Evolutionary conservation across 495 filamentous ascomycete genomes (phyloP), one percentile per base, ranked within the genome.

Genomic region (Penicillium dipodomyicola): DNA sequence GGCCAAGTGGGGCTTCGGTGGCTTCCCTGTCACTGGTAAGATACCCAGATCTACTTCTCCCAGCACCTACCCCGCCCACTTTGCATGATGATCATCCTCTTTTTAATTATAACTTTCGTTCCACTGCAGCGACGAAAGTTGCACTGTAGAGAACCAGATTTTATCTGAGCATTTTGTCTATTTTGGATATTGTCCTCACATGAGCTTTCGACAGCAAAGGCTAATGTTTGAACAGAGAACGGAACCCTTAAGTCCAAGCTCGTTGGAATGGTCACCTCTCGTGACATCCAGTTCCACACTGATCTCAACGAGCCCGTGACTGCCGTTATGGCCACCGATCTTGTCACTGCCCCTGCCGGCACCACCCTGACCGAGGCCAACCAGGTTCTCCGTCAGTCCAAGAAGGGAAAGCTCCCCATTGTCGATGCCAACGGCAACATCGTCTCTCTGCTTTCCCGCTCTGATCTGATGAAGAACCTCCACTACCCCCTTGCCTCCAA

Each of bases 401-500:
- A 97, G 85, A 99, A 97, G 80, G 94, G 94, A 75, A 99, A 99
- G 79, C 86, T 99, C 45, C 94, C 95, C 39, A 96, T 97, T 59
- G 87, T 99, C 32, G 95, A 99, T 72, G 72, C 82, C 37, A 76
- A 87, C 27, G 88, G 87, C 57, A 96, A 96, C 77, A 83, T 97
- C 23, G 86, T 96, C 41, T 94, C 94, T 30, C 87, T 99, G 70
- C 90, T 99, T 63, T 96, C 92, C 25, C 90, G 94, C 67, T 95
- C 92, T 54, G 94, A 99, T 76, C 78, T 99, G 72, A 97, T 92
- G 81, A 99, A 99, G 83, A 99, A 99, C 75, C 83, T 97, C 12
- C 87, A 97, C 77, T 99, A 92, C 75, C 94, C 94, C 40, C 81
- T 96, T 53, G 94, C 94, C 45, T 97, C 95, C 22, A 99, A 99